Evolutionary conservation across 164 flowering plant genomes (phyloP).

Genomic region (Macadamia integrifolia): DNA sequence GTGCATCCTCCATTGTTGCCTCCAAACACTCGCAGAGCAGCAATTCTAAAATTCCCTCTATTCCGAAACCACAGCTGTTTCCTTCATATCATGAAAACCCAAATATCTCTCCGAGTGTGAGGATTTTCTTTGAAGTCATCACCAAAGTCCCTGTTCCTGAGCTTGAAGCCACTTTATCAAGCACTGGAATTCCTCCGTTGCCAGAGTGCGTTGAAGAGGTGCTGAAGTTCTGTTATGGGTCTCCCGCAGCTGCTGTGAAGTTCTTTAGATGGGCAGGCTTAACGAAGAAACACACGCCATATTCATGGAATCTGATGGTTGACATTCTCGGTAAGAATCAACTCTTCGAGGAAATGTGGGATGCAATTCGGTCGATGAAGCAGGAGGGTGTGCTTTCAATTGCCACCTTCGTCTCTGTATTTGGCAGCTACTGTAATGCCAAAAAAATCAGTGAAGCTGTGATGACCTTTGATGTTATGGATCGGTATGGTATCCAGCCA

Average conservation of each 20-base stretch:
- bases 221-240: conserved; percentile 40
- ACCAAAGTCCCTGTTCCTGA: conserved; percentile 24
- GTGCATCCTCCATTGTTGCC: too few species aligned
- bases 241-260: conserved; percentile 50
- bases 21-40: background rate
- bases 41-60: background rate
- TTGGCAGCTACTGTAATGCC: conserved; percentile 57
- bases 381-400: conserved; percentile 42
- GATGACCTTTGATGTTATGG: conserved; percentile 72
- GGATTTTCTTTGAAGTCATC: conserved; percentile 35
- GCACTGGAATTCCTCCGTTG: conserved; percentile 30
- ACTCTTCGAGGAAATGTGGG: conserved; percentile 77
- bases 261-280: conserved; percentile 69
- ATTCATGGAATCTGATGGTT: conserved; percentile 72
- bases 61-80: conserved; percentile 4
- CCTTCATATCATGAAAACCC: conserved; percentile 12
- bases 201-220: conserved; percentile 47
- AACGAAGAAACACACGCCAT: conserved; percentile 26
- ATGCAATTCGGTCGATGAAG: conserved; percentile 74
- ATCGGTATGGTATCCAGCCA: conserved; percentile 49
- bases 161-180: conserved; percentile 37
- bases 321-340: conserved; percentile 68
- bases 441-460: conserved; percentile 50
- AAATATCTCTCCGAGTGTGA: conserved; percentile 27
- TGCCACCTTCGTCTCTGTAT: conserved; percentile 59